Evolutionary conservation across 2,329 filamentous ascomycete species (phyloP), one percentile per base, ranked within the genome.

Genomic region (Trichoderma lentiforme): DNA sequence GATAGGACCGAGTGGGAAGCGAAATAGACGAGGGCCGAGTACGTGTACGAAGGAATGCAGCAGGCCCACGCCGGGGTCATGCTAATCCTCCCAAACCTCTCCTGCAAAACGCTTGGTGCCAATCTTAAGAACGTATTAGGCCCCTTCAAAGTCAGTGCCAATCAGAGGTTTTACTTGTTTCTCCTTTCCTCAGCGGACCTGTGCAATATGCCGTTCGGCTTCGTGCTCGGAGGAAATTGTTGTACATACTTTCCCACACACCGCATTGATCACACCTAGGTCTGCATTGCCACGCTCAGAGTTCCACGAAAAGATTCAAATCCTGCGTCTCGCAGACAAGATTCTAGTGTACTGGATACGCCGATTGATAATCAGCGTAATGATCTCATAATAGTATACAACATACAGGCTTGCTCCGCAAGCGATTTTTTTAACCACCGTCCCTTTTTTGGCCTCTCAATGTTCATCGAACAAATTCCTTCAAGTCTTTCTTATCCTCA

Each of bases 401-500:
- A 21, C 67, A 62, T 62, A 61, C 67, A 36, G 15, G 67, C 57
- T 70, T 70, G 67, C 51, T 70, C 9, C n/a, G 26, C 67, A 62
- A 62, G 57, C 67, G 28, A 28, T 9, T 28, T 63, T 28, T 43
- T 64, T 53, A 43, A 63, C 43, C 34, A 9, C 32, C 62, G 30
- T 32, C 26, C 24, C 34, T 51, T 53, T 70, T 69, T 36, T 15
- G 3, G 6, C 57, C 3, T 34, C 39, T 28, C 3, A n/a, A 24
- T 60, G 14, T 32, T 15, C 24, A 87, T 75, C 82, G 80, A 51
- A 88, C 83, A 78, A 88, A 87, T 70, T 89, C 85, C 76, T 88
- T 88, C 53, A 90, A 78, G 64, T 87, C 85, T 77, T 87, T 88
- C n/a, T 81, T 81, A 61, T 89, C 87, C 76, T 90, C 85, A 76